These are phyloP conservation scores for Paracorniculantispora psalliotae DNA, from an alignment of 2,329 filamentous ascomycete genomes.

Conservation along the genomic window DNA sequence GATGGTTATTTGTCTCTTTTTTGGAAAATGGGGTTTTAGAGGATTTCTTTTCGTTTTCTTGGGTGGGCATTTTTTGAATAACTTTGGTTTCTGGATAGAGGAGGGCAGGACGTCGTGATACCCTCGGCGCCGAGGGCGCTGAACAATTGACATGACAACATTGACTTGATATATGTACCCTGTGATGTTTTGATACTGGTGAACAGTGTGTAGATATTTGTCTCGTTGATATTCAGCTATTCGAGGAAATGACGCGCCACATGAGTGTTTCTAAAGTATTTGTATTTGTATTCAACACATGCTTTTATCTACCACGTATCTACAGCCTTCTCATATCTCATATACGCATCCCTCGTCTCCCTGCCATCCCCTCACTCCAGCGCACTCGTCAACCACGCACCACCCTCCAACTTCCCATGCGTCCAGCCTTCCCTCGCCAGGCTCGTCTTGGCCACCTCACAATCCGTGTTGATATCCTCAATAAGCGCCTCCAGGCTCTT, in stretches of 20 bases:
- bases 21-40: neutral
- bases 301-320: neutral
- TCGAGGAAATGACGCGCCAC: no score
- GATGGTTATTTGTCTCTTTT: constrained; percentile 24
- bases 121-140: constrained; percentile 2
- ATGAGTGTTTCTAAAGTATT: no score
- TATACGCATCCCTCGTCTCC: no score
- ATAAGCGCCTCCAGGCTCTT: constrained; percentile 75
- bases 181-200: neutral
- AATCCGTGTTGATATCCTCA: constrained; percentile 84
- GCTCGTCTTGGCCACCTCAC: constrained; percentile 72
- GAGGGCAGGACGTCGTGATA: neutral
- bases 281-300: neutral
- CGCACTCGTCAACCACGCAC: constrained; percentile 30
- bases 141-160: constrained; percentile 7
- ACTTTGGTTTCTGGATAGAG: neutral
- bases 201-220: no score
- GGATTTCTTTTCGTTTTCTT: constrained; percentile 19
- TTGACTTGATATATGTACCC: no score
- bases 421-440: constrained; percentile 61
- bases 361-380: neutral
- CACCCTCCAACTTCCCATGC: constrained; percentile 31
- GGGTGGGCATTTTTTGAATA: constrained; percentile 10
- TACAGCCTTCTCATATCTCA: neutral
- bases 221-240: no score